phyloP scores from a whole-genome alignment of 768 basidiomycete genomes.

The Trametes gibbosa region DNA sequence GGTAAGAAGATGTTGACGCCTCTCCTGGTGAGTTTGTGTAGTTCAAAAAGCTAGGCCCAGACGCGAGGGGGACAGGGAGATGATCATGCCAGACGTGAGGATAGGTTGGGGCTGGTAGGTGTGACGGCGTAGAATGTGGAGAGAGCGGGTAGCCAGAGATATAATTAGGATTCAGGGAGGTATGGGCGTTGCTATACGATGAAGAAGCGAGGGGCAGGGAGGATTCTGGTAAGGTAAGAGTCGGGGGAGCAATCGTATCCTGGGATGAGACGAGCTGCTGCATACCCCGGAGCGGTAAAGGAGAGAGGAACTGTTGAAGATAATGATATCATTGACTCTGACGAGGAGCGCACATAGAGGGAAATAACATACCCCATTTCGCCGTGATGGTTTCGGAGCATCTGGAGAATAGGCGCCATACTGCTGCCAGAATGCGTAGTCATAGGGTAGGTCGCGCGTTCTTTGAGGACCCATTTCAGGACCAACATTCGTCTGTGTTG shows the following conservation, averaged over 20 bases:
- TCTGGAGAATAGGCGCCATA: not conserved
- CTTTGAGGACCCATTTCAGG: not conserved
- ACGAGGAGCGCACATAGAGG: too few species aligned
- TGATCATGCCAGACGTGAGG: not conserved
- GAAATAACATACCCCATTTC: not conserved
- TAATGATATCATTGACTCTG: not conserved
- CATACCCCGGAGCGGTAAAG: constrained; percentile 1
- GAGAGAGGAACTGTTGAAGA: not conserved
- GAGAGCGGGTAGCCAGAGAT: not conserved
- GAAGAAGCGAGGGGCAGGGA: not conserved
- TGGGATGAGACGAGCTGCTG: not conserved
- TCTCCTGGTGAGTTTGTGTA: not conserved
- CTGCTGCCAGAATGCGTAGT: not conserved
- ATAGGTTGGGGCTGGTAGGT: not conserved
- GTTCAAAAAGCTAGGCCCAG: not conserved
- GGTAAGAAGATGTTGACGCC: not conserved
- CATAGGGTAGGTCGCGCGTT: not conserved
- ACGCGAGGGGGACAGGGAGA: not conserved
- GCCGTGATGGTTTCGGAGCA: not conserved
- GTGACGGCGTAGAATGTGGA: not conserved
- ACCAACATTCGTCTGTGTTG: not conserved
- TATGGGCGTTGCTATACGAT: not conserved
- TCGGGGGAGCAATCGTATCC: not conserved
- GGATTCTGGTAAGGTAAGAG: not conserved
- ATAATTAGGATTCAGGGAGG: too few species aligned